Evolutionary conservation across 2,329 filamentous ascomycete species (phyloP), one percentile per base, ranked within the genome.

Genomic region (Chaetomiaceae sp.): DNA sequence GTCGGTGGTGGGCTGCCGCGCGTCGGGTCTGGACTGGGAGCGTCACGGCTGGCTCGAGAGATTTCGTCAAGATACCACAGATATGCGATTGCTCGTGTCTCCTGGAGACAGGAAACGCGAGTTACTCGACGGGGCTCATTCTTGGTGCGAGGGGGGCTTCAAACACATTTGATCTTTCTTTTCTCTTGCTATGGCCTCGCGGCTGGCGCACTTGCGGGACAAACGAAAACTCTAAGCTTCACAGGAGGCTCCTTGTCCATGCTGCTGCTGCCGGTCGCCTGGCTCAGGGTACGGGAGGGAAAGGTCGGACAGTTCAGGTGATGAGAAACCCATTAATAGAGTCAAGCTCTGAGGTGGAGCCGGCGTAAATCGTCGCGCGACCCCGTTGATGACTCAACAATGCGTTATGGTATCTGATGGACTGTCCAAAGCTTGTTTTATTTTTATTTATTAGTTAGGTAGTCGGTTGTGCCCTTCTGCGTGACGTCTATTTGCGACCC

Each of bases 41-140:
- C 72, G 69, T 62, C 68, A 72, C 73, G 76, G 75, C 76, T 66
- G 69, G 69, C 70, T 76, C 81, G 77, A 70, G 73, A 77, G 72
- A 76, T 76, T 86, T 96, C 86, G 92, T 96, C 92, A 84, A 83
- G 86, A 79, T 88, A 81, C 69, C 78, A 95, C 83, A 96, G 92
- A 86, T 84, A 97, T 96, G 92, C 91, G 92, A 96, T 96, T 96
- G 89, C 87, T 74, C 68, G 62, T 57, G 73, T 67, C 62, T 59
- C 56, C 61, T 65, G 54, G 53, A 19, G 38, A 50, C 42, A 42
- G 59, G 49, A 59, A 65, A 67, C 69, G 72, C n/a, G 12, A 78
- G 88, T 96, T 95, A 97, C 92, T 96, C 91, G 90, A 97, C 95
- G 92, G 92, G 92, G 92, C 92, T 96, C 90, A 97, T 96, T 96